These are phyloP conservation scores for Erigeron canadensis DNA, from an alignment of 129 eudicot genomes.

Conservation along the genomic window DNA sequence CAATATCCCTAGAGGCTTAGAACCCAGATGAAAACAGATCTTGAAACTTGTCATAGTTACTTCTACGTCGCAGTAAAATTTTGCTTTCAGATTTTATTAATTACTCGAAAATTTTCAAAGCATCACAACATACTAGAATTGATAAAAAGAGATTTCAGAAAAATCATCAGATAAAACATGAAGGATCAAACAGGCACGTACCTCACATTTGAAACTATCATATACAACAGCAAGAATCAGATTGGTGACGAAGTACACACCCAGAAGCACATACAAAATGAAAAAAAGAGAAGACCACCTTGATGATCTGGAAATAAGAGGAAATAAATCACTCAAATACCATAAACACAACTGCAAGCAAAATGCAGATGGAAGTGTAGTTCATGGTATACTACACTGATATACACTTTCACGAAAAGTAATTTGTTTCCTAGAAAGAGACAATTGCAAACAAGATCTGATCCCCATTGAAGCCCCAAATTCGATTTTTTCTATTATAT, in stretches of 20 bases:
- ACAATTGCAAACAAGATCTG: too few species aligned
- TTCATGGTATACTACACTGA: too few species aligned
- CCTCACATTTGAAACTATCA: slow-evolving; percentile 91
- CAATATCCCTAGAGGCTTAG: background rate
- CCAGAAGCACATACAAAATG: slow-evolving; percentile 80
- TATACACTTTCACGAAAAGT: too few species aligned
- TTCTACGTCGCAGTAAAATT: background rate
- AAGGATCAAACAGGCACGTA: slow-evolving; percentile 26
- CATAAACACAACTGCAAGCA: background rate
- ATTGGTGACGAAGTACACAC: slow-evolving; percentile 96
- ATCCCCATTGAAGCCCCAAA: too few species aligned
- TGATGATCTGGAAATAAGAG: slow-evolving; percentile 54
- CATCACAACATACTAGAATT: slow-evolving; percentile 5
- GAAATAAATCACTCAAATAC: background rate
- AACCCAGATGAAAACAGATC: background rate
- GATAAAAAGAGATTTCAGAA: slow-evolving; percentile 2
- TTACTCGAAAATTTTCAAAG: background rate
- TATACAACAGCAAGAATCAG: slow-evolving; percentile 97
- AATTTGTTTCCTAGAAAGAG: too few species aligned
- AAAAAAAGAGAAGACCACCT: slow-evolving; percentile 83
- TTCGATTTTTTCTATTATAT: too few species aligned
- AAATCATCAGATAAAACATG: background rate
- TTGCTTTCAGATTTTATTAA: background rate
- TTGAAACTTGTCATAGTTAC: background rate
- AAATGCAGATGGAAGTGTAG: background rate